Base-by-base conservation (phyloP, 148 eudicot genomes). In the Heliamphora exappendiculata region DNA sequence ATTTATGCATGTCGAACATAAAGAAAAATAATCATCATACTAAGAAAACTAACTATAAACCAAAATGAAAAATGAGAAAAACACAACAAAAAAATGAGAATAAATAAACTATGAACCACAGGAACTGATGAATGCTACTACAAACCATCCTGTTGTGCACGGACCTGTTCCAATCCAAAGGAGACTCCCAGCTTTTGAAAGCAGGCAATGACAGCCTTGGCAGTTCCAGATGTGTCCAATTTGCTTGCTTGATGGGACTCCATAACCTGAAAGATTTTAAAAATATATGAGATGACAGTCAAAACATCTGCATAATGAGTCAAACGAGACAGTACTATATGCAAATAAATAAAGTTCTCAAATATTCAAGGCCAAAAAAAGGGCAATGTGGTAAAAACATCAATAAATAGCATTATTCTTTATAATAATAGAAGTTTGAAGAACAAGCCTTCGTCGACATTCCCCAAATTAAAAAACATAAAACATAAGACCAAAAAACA, bases 141-240 rank as follows among this genome's bases (percentile, higher is more conserved):
- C 17, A 13, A 22, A 37, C 20, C 26, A 64, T 24, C 3, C 11
- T n/a, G 11, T 22, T 22, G 64, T 67, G 55, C 67, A 78, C 82
- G 66, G 54, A 90, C 98, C 89, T 91, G 83, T 78, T 90, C 94
- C 73, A 86, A 53, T 28, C 90, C 89, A 81, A 87, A 94, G 8
- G 89, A 81, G 39, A 85, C 97, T 13, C 98, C 98, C 47, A 94
- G 88, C 55, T 94, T 92, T 87, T 92, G 86, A 77, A 94, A 94
- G 87, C 93, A 90, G 54, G 98, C 90, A 70, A 94, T 89, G 76
- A 94, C 97, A 81, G 93, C 97, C 85, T 92, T 94, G 60, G 98
- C 97, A 81, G 98, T 94, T 81, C 98, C 98, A 73, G 98, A 94
- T 20, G 90, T 80, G 79, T 94, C 98, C 88, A 85, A 70, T 79